Base-by-base conservation (phyloP, 129 eudicot species). In the Glebionis coronaria region DNA sequence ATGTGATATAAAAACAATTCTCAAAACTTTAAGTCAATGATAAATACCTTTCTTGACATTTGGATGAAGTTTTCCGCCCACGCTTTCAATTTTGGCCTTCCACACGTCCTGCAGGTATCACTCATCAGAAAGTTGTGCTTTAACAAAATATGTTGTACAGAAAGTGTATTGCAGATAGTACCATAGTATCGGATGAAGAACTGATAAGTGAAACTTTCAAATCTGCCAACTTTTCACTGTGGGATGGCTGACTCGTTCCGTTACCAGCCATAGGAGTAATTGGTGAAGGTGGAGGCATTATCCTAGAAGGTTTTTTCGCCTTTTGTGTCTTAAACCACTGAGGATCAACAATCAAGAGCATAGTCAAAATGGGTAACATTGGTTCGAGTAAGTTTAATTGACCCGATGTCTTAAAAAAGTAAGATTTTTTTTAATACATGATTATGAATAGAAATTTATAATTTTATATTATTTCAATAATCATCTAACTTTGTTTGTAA, bases 311-410 rank as follows among this genome's bases (percentile, higher is more conserved):
- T 78, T 88, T 93, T 21, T 81, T 78, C 49, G 35, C 55, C 78
- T 77, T 82, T 73, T 93, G 98, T 29, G 90, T 78, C 87, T 93
- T 93, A 66, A 73, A 84, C 98, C 98, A 93, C 98, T 93, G 76
- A 53, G 35, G 44, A 68, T 69, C 53, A 44, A 46, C 64, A 69
- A 73, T 46, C 45, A 44, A 62, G 28, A 31, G 18, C 14, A 59
- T 21, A 42, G 67, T 44, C 51, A 69, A 45, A 25, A 6, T 25
- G 46, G 28, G 58, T 61, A 11, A 6, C 2, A 6, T 35, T 6
- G 42, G 42, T 35, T 1, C 42, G 8, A 9, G 10, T 35, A 9
- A 35, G 42, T 35, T 35, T 35, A 10, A 10, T 31, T 35, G 42
- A 35, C 42, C 42, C 10, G 42, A 23, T 23, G 25, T 23, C 25